Percentiles rank a stretch among this genome's conserved stretches.
Evolutionary conservation across 345 rosid genomes (phyloP).

Genomic region (Brassica carinata): DNA sequence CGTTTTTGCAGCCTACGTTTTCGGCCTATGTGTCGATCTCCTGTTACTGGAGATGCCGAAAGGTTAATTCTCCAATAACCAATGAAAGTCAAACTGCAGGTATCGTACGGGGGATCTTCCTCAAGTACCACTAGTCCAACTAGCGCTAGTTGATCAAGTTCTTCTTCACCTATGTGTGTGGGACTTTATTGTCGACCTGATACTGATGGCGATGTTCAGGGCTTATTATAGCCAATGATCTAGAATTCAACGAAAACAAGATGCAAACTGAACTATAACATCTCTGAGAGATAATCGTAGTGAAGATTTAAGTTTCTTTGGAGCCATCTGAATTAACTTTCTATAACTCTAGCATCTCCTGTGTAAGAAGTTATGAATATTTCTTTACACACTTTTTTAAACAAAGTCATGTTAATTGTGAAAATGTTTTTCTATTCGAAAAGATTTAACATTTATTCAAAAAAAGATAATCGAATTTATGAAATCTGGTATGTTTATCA

Average conservation of each 20-base stretch:
- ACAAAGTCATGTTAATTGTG: neutral
- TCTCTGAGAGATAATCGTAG: neutral
- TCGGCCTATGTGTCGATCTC: too few relatives aligned
- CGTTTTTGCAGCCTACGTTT: too few relatives aligned
- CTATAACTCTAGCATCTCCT: neutral
- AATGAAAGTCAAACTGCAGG: too few relatives aligned
- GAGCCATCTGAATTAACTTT: neutral
- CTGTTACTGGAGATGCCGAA: too few relatives aligned
- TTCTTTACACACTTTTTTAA: neutral
- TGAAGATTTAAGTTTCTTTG: neutral
- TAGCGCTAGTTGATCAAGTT: slow-evolving; percentile 3
- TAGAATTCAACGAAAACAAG: slow-evolving; percentile 18
- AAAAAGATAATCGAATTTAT: too few relatives aligned
- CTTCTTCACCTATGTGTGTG: slow-evolving; percentile 26
- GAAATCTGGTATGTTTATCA: too few relatives aligned
- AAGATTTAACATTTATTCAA: neutral
- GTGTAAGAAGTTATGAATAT: too few relatives aligned
- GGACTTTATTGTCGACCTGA: slow-evolving; percentile 26
- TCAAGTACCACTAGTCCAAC: too few relatives aligned
- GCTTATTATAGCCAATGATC: slow-evolving; percentile 19
- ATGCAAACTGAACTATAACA: neutral
- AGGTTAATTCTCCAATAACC: too few relatives aligned
- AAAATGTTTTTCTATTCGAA: too few relatives aligned
- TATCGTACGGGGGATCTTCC: too few relatives aligned
- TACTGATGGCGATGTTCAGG: slow-evolving; percentile 31